Percentiles rank a stretch among this genome's conserved stretches.
Evolutionary conservation across 352 stramenopile genomes (phyloP).

Genomic region (Phytophthora nicotianae): DNA sequence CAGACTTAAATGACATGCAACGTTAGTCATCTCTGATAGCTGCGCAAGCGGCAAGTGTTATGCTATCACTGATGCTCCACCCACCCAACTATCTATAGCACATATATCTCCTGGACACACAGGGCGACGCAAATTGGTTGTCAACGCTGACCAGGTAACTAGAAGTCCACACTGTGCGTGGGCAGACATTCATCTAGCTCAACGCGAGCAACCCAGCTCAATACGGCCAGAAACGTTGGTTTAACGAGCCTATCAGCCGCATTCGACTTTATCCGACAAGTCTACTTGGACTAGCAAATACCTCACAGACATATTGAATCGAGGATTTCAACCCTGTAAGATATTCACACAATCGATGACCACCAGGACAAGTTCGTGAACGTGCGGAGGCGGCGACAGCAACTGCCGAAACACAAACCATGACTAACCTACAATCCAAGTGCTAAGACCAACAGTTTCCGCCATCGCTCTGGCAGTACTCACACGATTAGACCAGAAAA

Average conservation of each 20-base stretch:
- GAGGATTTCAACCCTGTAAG: background rate
- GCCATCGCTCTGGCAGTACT: constrained; percentile 2
- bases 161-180: no score
- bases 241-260: background rate
- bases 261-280: background rate
- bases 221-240: background rate
- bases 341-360: background rate
- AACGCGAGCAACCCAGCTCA: background rate
- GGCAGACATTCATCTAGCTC: no score
- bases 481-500: constrained; percentile 4
- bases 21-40: no score
- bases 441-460: constrained; percentile 1
- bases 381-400: background rate
- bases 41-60: no score
- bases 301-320: background rate
- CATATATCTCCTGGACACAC: no score
- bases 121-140: no score
- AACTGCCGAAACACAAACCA: constrained; percentile 4
- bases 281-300: constrained; percentile 1
- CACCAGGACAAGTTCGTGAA: constrained; percentile 1
- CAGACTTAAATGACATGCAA: no score
- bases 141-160: no score
- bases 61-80: no score
- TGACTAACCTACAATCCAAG: background rate
- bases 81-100: no score